Conservation (phyloP, 345 rosid species). For the Reutealis trisperma region DNA sequence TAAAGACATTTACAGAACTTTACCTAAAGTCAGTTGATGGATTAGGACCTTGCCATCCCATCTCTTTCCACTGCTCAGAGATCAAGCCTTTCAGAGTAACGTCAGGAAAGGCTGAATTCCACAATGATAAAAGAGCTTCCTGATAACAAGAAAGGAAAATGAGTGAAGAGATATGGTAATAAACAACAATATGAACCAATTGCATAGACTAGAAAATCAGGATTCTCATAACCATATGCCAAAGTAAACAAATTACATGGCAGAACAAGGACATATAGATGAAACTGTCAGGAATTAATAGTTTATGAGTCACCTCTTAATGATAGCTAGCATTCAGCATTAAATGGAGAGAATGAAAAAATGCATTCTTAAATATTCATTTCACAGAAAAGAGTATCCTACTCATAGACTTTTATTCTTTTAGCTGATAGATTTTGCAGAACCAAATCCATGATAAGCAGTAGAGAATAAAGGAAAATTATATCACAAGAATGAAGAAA, state of each 20-base stretch:
- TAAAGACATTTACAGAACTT: slow-evolving; percentile 1
- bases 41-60: slow-evolving; percentile 99
- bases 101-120: slow-evolving; percentile 77
- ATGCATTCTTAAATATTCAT: no score
- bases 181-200: background rate
- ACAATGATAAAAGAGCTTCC: slow-evolving; percentile 85
- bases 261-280: background rate
- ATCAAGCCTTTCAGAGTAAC: slow-evolving; percentile 63
- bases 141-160: slow-evolving; percentile 31
- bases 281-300: background rate
- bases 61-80: slow-evolving; percentile 97
- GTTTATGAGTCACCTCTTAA: background rate
- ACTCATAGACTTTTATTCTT: background rate
- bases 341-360: background rate
- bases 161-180: slow-evolving; percentile 1
- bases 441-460: background rate
- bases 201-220: background rate
- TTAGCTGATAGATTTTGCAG: background rate
- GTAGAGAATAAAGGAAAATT: background rate
- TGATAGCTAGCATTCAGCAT: background rate
- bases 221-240: background rate
- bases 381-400: no score
- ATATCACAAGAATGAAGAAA: slow-evolving; percentile 17
- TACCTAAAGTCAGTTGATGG: slow-evolving; percentile 99
- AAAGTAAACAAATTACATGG: background rate